These are phyloP conservation scores for Neurospora sp. DNA, from an alignment of 495 filamentous ascomycete genomes.

Conservation along the genomic window DNA sequence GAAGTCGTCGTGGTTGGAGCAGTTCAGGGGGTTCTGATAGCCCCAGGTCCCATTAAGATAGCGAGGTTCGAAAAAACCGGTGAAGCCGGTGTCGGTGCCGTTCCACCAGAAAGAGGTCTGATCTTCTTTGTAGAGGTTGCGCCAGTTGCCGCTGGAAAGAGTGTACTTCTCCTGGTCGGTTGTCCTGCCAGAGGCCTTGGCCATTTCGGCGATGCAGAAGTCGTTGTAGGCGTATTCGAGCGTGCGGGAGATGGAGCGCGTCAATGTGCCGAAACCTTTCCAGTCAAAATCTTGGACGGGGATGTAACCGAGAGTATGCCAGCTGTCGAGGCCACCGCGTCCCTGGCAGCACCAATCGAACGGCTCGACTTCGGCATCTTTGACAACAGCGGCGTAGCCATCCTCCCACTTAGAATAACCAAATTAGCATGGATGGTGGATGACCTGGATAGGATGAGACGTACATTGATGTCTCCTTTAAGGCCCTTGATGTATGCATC, in stretches of 20 bases:
- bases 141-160: constrained; percentile 53
- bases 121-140: constrained; percentile 54
- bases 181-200: constrained; percentile 40
- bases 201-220: constrained; percentile 60
- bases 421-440: background rate
- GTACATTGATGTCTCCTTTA: constrained; percentile 46
- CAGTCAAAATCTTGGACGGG: constrained; percentile 59
- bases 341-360: constrained; percentile 62
- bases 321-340: constrained; percentile 55
- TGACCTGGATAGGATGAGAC: background rate
- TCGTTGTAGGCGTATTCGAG: constrained; percentile 74
- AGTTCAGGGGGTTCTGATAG: constrained; percentile 60
- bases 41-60: constrained; percentile 58
- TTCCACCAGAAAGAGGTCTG: constrained; percentile 49
- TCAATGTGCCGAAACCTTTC: constrained; percentile 57
- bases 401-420: constrained; percentile 42
- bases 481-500: constrained; percentile 65
- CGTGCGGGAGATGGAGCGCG: constrained; percentile 59
- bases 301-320: constrained; percentile 61
- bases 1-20: constrained; percentile 41
- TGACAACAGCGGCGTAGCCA: constrained; percentile 64
- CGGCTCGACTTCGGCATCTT: constrained; percentile 67
- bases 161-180: constrained; percentile 53
- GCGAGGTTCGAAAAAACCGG: constrained; percentile 59
- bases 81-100: constrained; percentile 50